phyloP scores from a whole-genome alignment of 2,329 filamentous ascomycete species.

The Sporothrix euskadiensis region DNA sequence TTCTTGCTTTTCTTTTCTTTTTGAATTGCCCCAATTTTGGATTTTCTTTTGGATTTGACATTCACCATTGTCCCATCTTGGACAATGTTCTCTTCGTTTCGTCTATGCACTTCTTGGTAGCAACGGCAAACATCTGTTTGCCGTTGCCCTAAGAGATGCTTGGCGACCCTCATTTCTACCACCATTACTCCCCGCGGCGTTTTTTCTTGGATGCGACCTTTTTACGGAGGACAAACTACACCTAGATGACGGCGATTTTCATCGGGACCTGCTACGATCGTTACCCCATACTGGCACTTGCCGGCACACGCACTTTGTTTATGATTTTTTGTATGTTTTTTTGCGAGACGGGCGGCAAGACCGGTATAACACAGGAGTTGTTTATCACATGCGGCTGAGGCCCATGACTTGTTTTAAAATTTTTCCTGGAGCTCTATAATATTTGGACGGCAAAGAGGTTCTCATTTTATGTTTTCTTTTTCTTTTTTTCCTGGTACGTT shows the following conservation, averaged over 20 bases:
- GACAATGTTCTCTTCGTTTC: not conserved
- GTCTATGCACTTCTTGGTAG: not conserved
- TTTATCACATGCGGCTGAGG: not conserved
- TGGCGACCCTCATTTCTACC: not conserved
- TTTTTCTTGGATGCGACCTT: not conserved
- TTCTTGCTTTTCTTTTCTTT: not conserved
- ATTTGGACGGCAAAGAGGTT: not conserved
- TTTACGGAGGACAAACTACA: slow-evolving; percentile 8
- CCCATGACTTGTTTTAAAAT: not conserved
- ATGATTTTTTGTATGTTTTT: not conserved
- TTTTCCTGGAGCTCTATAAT: not conserved
- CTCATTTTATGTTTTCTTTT: not conserved
- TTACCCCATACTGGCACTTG: not conserved
- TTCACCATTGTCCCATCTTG: not conserved
- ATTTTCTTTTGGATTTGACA: not conserved
- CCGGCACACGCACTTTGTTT: slow-evolving; percentile 13
- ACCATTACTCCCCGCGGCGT: not conserved
- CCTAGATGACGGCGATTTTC: slow-evolving; percentile 18
- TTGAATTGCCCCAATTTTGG: not conserved
- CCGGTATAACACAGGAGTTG: slow-evolving; percentile 11
- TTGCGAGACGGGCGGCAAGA: not conserved
- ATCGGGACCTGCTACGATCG: slow-evolving; percentile 17
- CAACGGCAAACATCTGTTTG: not conserved
- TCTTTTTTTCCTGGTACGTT: not conserved
- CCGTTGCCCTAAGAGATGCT: not conserved